Evolutionary conservation across 805 yeast genomes (phyloP).

Genomic region (Huiozyma sinensis): DNA sequence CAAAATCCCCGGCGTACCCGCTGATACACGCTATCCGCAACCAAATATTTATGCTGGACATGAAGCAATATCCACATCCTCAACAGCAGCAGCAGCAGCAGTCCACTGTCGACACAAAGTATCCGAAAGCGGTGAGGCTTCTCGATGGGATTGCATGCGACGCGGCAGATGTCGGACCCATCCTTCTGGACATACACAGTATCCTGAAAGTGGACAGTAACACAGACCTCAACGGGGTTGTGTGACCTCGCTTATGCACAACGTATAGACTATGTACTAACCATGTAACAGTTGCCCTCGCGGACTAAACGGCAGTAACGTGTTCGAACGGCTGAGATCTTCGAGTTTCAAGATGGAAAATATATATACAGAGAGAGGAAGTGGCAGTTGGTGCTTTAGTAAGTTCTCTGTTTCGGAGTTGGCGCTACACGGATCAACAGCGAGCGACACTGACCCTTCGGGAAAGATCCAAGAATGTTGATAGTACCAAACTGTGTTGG

Average conservation of each 20-base stretch:
- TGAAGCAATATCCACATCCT: slow-evolving; percentile 1
- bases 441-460: too few species aligned
- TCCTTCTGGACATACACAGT: slow-evolving; percentile 21
- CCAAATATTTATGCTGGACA: slow-evolving; percentile 21
- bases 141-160: slow-evolving; percentile 26
- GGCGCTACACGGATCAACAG: too few species aligned
- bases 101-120: not conserved
- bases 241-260: not conserved
- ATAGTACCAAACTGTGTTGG: too few species aligned
- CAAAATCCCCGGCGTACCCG: slow-evolving; percentile 22
- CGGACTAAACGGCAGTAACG: not conserved
- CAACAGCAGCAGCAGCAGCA: not conserved
- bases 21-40: slow-evolving; percentile 22
- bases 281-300: not conserved
- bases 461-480: too few species aligned
- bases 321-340: too few species aligned
- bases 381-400: too few species aligned
- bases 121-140: slow-evolving; percentile 16
- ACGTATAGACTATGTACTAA: not conserved
- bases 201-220: slow-evolving; percentile 7
- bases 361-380: too few species aligned
- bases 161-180: slow-evolving; percentile 18
- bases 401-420: too few species aligned
- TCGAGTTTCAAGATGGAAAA: too few species aligned
- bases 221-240: too few species aligned